These are phyloP conservation scores for Penicillium sp. DNA, from an alignment of 2,329 filamentous ascomycete species.

Conservation along the genomic window DNA sequence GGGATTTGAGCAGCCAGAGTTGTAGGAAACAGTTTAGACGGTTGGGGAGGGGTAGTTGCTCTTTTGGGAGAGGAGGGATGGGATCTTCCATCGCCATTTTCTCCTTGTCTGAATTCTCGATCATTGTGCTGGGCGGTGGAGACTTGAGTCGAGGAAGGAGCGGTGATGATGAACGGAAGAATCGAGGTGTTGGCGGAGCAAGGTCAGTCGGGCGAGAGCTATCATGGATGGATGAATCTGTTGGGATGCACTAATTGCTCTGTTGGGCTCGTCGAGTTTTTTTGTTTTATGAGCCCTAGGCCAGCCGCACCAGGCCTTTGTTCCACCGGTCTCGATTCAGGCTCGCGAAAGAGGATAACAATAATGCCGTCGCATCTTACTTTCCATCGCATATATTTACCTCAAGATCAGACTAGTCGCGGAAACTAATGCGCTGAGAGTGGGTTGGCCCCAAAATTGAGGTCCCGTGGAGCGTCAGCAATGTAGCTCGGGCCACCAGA, in stretches of 20 bases:
- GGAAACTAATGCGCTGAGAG: too few species aligned
- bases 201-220: neutral
- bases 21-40: slow-evolving; percentile 21
- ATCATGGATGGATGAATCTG: neutral
- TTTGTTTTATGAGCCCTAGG: neutral
- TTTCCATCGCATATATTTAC: too few species aligned
- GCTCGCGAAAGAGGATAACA: too few species aligned
- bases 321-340: too few species aligned
- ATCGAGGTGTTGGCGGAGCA: neutral
- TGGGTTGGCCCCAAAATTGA: too few species aligned
- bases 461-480: too few species aligned
- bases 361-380: too few species aligned
- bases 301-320: too few species aligned
- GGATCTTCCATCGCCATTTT: neutral
- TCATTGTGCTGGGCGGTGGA: neutral
- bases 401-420: too few species aligned
- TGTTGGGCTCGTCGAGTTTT: neutral
- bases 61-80: slow-evolving; percentile 13
- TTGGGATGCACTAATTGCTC: neutral
- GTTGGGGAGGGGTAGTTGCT: slow-evolving; percentile 13
- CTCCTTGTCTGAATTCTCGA: neutral
- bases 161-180: too few species aligned
- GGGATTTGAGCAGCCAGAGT: slow-evolving; percentile 22
- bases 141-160: too few species aligned
- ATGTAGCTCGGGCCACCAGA: too few species aligned